Conservation (phyloP, 2,329 filamentous ascomycete genomes). For the Cladosporium sp. region DNA sequence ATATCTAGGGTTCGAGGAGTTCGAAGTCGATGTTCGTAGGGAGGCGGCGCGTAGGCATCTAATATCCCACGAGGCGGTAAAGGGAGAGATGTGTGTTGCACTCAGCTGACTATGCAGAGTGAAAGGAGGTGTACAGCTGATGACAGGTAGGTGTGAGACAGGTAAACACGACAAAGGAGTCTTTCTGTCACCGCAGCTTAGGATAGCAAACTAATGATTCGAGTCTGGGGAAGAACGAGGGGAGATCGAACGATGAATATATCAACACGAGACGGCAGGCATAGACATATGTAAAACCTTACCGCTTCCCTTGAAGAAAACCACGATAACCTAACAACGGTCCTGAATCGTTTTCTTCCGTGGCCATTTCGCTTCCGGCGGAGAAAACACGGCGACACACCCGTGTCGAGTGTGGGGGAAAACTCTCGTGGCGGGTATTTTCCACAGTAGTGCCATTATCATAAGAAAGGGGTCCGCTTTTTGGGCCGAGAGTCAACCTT, state of each 20-base stretch:
- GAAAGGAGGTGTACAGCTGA: conserved; percentile 13
- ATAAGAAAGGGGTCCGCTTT: background rate
- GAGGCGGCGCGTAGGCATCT: conserved; percentile 7
- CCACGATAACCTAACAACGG: background rate
- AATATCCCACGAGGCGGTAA: conserved; percentile 9
- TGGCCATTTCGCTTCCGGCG: background rate
- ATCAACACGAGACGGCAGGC: conserved; percentile 1
- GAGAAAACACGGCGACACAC: background rate
- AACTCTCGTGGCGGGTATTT: background rate
- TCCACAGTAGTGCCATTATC: too few relatives aligned
- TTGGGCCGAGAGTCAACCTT: conserved; percentile 2
- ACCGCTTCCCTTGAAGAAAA: conserved; percentile 9
- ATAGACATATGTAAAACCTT: background rate
- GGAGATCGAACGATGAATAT: conserved; percentile 4
- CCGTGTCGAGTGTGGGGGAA: background rate
- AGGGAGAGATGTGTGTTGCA: conserved; percentile 8
- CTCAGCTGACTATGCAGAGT: conserved; percentile 15
- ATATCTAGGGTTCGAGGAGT: conserved; percentile 2
- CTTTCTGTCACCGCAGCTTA: conserved; percentile 1
- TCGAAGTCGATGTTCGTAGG: background rate
- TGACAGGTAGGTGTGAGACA: conserved; percentile 13
- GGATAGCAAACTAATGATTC: background rate
- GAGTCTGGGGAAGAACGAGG: conserved; percentile 4
- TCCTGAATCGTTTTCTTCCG: conserved; percentile 2
- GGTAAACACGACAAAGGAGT: conserved; percentile 14